These are phyloP conservation scores for peach (Prunus persica) DNA, from an alignment of 306 rosid species.

Conservation along the genomic window Prunus_persica_NCBIv2 NC_034011.1:1755501-1756000, in stretches of 20 bases:
- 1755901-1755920: conserved; percentile 11
- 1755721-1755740: neutral
- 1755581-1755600: conserved; percentile 92
- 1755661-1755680: neutral
- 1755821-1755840: conserved; percentile 6
- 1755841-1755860: neutral
- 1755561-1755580: conserved; percentile 90
- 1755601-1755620: conserved; percentile 95
- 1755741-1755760: neutral
- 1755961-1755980: conserved; percentile 83
- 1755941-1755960: conserved; percentile 81
- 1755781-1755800: neutral
- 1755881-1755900: neutral
- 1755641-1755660: neutral
- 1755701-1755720: neutral
- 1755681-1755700: neutral
- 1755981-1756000: conserved; percentile 86
- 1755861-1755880: neutral
- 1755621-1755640: conserved; percentile 5
- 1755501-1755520: conserved; percentile 28
- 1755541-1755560: conserved; percentile 80
- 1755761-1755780: neutral
- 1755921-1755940: conserved; percentile 29
- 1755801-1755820: neutral
- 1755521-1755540: conserved; percentile 60